phyloP scores from a whole-genome alignment of 345 rosid genomes.

The Hibiscus tridactylites region DNA sequence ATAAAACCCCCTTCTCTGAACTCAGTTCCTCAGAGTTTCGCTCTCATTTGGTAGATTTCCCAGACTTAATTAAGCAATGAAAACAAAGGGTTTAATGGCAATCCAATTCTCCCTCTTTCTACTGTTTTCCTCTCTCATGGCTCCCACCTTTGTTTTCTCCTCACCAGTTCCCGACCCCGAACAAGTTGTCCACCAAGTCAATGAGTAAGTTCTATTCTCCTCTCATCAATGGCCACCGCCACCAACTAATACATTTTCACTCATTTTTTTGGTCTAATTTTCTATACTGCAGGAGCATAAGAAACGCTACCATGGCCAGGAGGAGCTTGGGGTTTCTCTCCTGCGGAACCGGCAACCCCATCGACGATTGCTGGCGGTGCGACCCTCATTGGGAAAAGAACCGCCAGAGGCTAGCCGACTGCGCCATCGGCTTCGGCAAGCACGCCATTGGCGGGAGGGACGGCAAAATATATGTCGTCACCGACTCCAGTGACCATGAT shows the following conservation, averaged over 20 bases:
- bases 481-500: constrained; percentile 33
- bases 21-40: not conserved
- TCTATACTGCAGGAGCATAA: constrained; percentile 31
- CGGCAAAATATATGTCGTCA: constrained; percentile 48
- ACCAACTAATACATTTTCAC: not conserved
- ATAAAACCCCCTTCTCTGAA: not conserved
- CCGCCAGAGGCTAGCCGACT: constrained; percentile 51
- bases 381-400: constrained; percentile 46
- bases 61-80: not conserved
- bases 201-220: constrained; percentile 13
- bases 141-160: not conserved
- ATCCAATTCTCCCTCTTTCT: not conserved
- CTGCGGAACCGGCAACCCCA: constrained; percentile 59
- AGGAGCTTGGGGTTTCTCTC: constrained; percentile 54
- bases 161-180: constrained; percentile 34
- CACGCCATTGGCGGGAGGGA: constrained; percentile 69
- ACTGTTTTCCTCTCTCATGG: not conserved
- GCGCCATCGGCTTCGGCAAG: constrained; percentile 59
- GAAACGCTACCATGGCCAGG: constrained; percentile 37
- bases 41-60: not conserved
- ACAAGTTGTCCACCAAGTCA: constrained; percentile 43
- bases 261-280: not conserved
- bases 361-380: constrained; percentile 67
- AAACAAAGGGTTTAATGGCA: not conserved
- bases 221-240: not conserved